Percentiles rank a stretch among this genome's conserved stretches.
Conservation (phyloP, 2,329 filamentous ascomycete species). For the Exophiala viscosa region DNA sequence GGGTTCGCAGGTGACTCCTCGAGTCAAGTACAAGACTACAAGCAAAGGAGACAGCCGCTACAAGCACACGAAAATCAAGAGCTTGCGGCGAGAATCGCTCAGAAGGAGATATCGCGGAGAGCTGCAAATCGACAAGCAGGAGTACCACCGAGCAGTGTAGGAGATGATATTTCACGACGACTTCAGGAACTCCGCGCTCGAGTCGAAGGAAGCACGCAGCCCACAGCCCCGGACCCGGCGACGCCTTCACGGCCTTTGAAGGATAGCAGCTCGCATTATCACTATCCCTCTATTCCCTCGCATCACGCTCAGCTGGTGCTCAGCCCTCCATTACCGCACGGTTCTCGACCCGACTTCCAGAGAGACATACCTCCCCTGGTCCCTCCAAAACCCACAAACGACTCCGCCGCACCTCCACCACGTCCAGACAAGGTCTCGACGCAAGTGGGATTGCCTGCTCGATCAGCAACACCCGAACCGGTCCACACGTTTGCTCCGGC, state of each 20-base stretch:
- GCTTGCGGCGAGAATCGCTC: conserved; percentile 71
- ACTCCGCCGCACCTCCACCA: conserved; percentile 27
- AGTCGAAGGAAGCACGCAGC: conserved; percentile 17
- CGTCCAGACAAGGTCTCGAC: conserved; percentile 22
- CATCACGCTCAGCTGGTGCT: conserved; percentile 10
- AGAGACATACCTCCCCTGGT: conserved; percentile 15
- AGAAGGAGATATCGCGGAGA: conserved; percentile 66
- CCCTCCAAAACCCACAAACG: conserved; percentile 23
- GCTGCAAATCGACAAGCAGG: conserved; percentile 57
- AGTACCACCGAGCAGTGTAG: conserved; percentile 53
- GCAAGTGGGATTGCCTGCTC: neutral
- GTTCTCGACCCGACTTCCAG: neutral
- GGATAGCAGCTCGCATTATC: conserved; percentile 33
- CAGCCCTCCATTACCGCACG: conserved; percentile 2
- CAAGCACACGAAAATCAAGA: conserved; percentile 69
- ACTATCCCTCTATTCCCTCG: conserved; percentile 42
- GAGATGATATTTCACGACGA: conserved; percentile 49
- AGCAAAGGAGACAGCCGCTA: conserved; percentile 49
- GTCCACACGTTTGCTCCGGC: conserved; percentile 78
- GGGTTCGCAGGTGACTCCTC: conserved; percentile 1
- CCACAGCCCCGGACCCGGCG: neutral
- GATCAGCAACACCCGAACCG: conserved; percentile 33
- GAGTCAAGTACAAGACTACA: neutral
- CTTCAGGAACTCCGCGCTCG: conserved; percentile 30
- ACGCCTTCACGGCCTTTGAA: conserved; percentile 25